Percentiles rank a stretch among this genome's conserved stretches.
phyloP scores from a whole-genome alignment of 768 basidiomycete genomes.

The Phanerodontia chrysosporium region DNA sequence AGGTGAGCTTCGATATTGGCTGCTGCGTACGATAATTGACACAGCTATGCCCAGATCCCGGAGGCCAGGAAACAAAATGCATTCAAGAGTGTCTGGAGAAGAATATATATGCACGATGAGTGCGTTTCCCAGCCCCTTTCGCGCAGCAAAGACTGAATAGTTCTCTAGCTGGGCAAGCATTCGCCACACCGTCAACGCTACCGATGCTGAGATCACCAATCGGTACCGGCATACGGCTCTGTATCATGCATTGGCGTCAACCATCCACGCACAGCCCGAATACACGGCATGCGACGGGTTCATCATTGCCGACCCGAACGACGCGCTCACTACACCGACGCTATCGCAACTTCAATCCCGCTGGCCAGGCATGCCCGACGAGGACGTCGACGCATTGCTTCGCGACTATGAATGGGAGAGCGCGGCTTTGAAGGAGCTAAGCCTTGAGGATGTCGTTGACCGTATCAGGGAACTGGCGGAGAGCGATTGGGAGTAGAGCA shows the following conservation, averaged over 20 bases:
- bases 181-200: constrained; percentile 66
- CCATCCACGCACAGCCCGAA: constrained; percentile 35
- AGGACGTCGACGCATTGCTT: constrained; percentile 55
- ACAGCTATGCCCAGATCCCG: constrained; percentile 48
- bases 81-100: constrained; percentile 77
- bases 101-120: constrained; percentile 88
- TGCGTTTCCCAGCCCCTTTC: constrained; percentile 27
- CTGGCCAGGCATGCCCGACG: constrained; percentile 69
- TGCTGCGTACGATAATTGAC: neutral
- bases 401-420: constrained; percentile 63
- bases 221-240: constrained; percentile 74
- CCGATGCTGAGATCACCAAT: constrained; percentile 70
- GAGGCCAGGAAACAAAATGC: constrained; percentile 65
- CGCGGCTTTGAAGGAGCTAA: constrained; percentile 48
- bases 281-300: constrained; percentile 32
- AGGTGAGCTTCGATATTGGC: constrained; percentile 33
- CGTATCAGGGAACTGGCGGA: constrained; percentile 60
- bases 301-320: constrained; percentile 46
- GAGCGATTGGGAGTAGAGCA: constrained; percentile 31
- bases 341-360: constrained; percentile 59
- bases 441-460: constrained; percentile 57
- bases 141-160: neutral
- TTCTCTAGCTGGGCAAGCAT: constrained; percentile 71
- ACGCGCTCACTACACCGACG: constrained; percentile 57
- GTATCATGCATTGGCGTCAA: constrained; percentile 56